Percentiles rank a stretch among this genome's conserved stretches.
Evolutionary conservation across 1,284 basidiomycete species (phyloP).

Genomic region (Sparassis latifolia): DNA sequence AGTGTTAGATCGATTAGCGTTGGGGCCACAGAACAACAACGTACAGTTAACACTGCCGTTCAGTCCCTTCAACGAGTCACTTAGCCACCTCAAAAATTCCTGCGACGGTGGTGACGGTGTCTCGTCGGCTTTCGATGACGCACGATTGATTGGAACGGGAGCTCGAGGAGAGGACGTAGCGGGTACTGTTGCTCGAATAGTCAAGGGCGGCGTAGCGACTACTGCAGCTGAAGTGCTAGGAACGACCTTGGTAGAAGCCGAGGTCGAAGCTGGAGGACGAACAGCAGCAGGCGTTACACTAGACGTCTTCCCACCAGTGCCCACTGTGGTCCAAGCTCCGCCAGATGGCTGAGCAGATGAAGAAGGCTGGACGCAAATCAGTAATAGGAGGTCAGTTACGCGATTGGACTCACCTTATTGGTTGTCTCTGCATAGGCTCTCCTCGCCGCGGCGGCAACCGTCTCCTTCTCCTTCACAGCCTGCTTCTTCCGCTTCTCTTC

Average conservation of each 20-base stretch:
- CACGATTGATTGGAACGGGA: slow-evolving; percentile 30
- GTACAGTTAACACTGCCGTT: slow-evolving; percentile 76
- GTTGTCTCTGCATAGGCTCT: slow-evolving; percentile 79
- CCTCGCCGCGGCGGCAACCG: slow-evolving; percentile 49
- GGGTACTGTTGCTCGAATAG: slow-evolving; percentile 29
- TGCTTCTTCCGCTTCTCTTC: slow-evolving; percentile 81
- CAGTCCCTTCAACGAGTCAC: slow-evolving; percentile 83
- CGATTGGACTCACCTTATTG: slow-evolving; percentile 46
- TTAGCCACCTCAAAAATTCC: slow-evolving; percentile 92
- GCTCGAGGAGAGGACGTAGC: slow-evolving; percentile 24
- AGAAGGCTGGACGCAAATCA: slow-evolving; percentile 6
- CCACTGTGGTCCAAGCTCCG: slow-evolving; percentile 84
- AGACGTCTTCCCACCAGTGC: slow-evolving; percentile 65
- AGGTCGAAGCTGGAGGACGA: slow-evolving; percentile 22
- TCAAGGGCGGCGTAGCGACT: slow-evolving; percentile 19
- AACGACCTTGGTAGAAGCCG: slow-evolving; percentile 21
- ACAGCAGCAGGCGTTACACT: slow-evolving; percentile 17
- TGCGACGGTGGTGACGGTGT: slow-evolving; percentile 61
- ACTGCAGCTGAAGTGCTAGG: slow-evolving; percentile 20
- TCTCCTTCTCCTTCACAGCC: slow-evolving; percentile 52
- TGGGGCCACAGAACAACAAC: slow-evolving; percentile 19
- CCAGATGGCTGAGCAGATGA: slow-evolving; percentile 29
- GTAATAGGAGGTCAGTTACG: not conserved
- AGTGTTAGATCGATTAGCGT: slow-evolving; percentile 5
- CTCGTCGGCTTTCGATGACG: slow-evolving; percentile 48